Conservation (phyloP, 768 basidiomycete species). For the Naganishia onofrii region DNA sequence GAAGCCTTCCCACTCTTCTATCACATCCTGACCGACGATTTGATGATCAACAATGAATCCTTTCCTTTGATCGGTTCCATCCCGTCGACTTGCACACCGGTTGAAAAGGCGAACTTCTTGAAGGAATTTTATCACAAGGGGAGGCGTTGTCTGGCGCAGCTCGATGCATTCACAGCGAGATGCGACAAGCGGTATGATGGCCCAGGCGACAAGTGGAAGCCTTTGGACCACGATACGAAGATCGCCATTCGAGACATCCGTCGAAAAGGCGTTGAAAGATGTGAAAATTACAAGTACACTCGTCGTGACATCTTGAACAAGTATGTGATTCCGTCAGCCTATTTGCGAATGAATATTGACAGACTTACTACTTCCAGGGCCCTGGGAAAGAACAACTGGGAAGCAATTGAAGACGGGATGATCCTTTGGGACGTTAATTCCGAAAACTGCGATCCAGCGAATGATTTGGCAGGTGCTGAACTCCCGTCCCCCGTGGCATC, state of each 20-base stretch:
- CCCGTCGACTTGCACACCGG: constrained; percentile 43
- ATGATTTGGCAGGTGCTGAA: constrained; percentile 42
- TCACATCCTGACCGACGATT: constrained; percentile 49
- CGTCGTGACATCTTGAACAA: constrained; percentile 51
- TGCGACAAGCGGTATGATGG: constrained; percentile 51
- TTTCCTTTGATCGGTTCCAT: constrained; percentile 52
- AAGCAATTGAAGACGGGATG: constrained; percentile 47
- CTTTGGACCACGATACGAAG: constrained; percentile 45
- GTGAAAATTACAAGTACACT: constrained; percentile 53
- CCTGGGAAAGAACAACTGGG: constrained; percentile 50
- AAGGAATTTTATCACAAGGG: constrained; percentile 47
- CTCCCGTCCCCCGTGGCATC: constrained; percentile 39
- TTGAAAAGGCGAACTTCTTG: constrained; percentile 47
- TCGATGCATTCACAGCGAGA: constrained; percentile 47
- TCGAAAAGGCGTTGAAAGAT: constrained; percentile 49
- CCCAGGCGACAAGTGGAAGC: constrained; percentile 45
- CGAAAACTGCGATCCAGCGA: constrained; percentile 42
- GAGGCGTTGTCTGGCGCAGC: constrained; percentile 46
- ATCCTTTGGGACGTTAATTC: constrained; percentile 43
- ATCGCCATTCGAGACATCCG: constrained; percentile 50
- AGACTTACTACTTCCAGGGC: constrained; percentile 32
- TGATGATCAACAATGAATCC: constrained; percentile 50
- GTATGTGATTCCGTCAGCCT: constrained; percentile 37
- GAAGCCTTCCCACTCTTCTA: constrained; percentile 50
- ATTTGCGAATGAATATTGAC: constrained; percentile 3